These are phyloP conservation scores for Chloropicon primus DNA, from an alignment of 139 green algal genomes.

Conservation along the genomic window DNA sequence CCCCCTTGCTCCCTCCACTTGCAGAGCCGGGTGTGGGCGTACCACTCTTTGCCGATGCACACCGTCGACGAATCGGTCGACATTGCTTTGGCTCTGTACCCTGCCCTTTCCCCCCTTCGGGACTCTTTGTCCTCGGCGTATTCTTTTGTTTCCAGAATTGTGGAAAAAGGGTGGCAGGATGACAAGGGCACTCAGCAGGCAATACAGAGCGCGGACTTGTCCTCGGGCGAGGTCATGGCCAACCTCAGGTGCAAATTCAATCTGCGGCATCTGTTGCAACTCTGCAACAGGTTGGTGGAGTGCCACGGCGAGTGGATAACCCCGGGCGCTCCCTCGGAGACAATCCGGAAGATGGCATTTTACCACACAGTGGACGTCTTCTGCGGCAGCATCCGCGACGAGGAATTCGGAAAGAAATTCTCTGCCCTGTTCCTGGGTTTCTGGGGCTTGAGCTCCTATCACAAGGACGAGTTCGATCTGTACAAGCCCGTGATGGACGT, in stretches of 20 bases:
- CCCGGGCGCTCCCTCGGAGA: not conserved
- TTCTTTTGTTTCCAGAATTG: slow-evolving; percentile 32
- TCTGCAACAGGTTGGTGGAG: not conserved
- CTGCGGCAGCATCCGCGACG: not conserved
- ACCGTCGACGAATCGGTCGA: slow-evolving; percentile 46
- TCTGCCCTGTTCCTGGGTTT: not conserved
- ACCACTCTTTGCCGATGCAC: slow-evolving; percentile 41
- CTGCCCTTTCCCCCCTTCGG: slow-evolving; percentile 46
- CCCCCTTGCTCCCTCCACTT: slow-evolving; percentile 78
- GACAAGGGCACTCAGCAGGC: not conserved
- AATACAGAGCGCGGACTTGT: not conserved
- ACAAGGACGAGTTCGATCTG: not conserved
- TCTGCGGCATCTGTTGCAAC: not conserved
- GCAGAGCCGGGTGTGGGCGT: slow-evolving; percentile 47
- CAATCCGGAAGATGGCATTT: not conserved
- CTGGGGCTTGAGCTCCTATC: not conserved
- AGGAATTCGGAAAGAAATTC: not conserved
- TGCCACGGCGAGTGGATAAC: not conserved
- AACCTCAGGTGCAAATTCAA: slow-evolving; percentile 7
- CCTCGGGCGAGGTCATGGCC: not conserved
- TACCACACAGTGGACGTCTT: not conserved
- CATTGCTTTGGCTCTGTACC: slow-evolving; percentile 49
- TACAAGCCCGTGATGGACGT: slow-evolving; percentile 26
- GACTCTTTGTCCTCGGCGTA: slow-evolving; percentile 40
- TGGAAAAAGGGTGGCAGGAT: slow-evolving; percentile 19